These are phyloP conservation scores for Eutrema heterophyllum DNA, from an alignment of 345 rosid species.

Conservation along the genomic window DNA sequence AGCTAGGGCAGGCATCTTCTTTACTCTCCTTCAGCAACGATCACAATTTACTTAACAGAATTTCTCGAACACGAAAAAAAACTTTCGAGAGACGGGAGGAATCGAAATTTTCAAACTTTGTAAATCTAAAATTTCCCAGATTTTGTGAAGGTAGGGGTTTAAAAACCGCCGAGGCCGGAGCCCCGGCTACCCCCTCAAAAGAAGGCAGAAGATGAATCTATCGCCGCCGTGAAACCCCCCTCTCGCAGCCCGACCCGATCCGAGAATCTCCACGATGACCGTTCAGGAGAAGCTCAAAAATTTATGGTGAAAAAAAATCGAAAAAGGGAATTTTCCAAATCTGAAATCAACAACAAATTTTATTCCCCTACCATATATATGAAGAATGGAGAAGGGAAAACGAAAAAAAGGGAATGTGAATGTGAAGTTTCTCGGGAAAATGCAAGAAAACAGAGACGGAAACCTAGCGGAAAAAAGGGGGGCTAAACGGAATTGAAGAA, in stretches of 20 bases:
- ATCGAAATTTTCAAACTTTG: neutral
- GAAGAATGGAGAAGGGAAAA: too few species aligned
- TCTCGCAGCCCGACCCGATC: constrained; percentile 35
- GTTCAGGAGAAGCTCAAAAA: constrained; percentile 2
- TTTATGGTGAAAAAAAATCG: neutral
- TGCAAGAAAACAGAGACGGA: constrained; percentile 17
- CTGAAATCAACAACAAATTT: constrained; percentile 10
- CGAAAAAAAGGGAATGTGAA: neutral
- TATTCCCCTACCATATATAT: constrained; percentile 31
- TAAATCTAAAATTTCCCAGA: neutral
- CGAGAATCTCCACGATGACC: constrained; percentile 45
- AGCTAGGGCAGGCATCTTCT: constrained; percentile 87
- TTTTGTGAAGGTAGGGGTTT: constrained; percentile 80
- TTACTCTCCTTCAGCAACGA: constrained; percentile 32
- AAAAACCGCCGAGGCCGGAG: constrained; percentile 99
- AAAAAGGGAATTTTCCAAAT: neutral
- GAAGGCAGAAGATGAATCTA: constrained; percentile 63
- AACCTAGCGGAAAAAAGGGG: neutral
- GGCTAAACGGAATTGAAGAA: constrained; percentile 1
- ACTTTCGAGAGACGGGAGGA: neutral
- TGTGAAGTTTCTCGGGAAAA: constrained; percentile 19
- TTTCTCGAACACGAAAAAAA: neutral
- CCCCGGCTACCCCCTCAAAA: constrained; percentile 99
- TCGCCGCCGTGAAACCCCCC: constrained; percentile 45
- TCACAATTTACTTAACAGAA: neutral